A percentile compares a stretch with the other conserved stretches of the same genome.
phyloP scores from a whole-genome alignment of 1,284 basidiomycete species.

The Takashimella koratensis region DNA sequence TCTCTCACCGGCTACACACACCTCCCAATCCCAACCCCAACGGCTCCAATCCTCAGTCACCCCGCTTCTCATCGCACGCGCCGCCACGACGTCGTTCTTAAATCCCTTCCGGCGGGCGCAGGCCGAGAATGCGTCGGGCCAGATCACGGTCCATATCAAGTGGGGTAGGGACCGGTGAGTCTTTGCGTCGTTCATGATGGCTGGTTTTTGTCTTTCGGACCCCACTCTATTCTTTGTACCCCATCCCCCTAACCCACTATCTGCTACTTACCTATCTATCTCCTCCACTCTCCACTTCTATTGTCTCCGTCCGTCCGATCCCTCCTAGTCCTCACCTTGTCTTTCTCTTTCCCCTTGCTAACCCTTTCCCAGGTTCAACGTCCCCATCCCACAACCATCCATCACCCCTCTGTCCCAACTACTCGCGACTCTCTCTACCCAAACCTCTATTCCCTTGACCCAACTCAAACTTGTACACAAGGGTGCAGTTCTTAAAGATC shows the following conservation, averaged over 20 bases:
- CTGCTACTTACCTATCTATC: background rate
- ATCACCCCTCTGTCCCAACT: slow-evolving; percentile 42
- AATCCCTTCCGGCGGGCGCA: slow-evolving; percentile 46
- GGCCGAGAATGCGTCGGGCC: slow-evolving; percentile 36
- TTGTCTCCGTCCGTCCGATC: background rate
- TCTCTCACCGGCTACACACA: no score
- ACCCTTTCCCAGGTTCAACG: slow-evolving; percentile 41
- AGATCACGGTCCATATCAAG: slow-evolving; percentile 41
- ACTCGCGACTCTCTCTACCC: slow-evolving; percentile 41
- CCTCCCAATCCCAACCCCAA: no score
- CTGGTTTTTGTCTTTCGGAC: background rate
- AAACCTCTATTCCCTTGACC: slow-evolving; percentile 37
- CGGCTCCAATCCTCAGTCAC: background rate
- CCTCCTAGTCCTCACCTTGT: background rate
- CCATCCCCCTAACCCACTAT: background rate
- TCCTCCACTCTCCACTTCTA: background rate
- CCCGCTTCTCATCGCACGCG: background rate
- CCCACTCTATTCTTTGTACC: background rate
- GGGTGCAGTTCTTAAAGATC: slow-evolving; percentile 49
- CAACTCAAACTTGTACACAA: slow-evolving; percentile 48
- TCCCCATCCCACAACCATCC: slow-evolving; percentile 45
- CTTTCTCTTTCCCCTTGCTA: background rate
- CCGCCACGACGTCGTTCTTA: slow-evolving; percentile 29
- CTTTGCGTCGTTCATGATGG: background rate
- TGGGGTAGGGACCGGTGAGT: slow-evolving; percentile 45